These are phyloP conservation scores for Daedalea quercina DNA, from an alignment of 768 basidiomycete genomes.

Conservation along the genomic window DNA sequence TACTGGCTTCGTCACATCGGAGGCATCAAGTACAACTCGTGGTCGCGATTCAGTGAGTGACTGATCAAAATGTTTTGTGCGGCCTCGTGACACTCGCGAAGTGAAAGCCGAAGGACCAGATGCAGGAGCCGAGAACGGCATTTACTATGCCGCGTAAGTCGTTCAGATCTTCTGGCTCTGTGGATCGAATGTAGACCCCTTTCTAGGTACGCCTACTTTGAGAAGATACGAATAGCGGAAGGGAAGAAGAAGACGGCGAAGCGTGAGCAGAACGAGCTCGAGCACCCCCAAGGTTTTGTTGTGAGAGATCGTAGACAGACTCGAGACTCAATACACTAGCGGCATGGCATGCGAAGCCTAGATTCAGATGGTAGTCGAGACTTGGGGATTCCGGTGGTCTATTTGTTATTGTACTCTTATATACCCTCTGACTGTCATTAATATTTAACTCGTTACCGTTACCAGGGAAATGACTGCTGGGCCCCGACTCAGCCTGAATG, in stretches of 20 bases:
- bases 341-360: not conserved
- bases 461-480: no score
- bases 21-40: slow-evolving; percentile 38
- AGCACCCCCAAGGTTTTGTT: slow-evolving; percentile 14
- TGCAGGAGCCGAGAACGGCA: slow-evolving; percentile 37
- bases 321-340: slow-evolving; percentile 8
- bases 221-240: slow-evolving; percentile 37
- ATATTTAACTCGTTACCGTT: no score
- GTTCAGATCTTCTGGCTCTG: not conserved
- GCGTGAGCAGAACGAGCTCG: slow-evolving; percentile 27
- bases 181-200: not conserved
- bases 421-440: no score
- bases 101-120: slow-evolving; percentile 35
- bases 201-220: slow-evolving; percentile 39
- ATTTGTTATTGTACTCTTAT: no score
- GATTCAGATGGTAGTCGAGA: no score
- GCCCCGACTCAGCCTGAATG: no score
- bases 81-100: slow-evolving; percentile 10
- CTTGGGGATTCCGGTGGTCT: no score
- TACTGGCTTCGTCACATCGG: slow-evolving; percentile 41
- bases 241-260: slow-evolving; percentile 41
- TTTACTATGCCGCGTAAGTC: slow-evolving; percentile 37
- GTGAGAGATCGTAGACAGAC: slow-evolving; percentile 7
- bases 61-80: no score
- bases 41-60: slow-evolving; percentile 35